Base-by-base conservation (phyloP, 2,329 filamentous ascomycete genomes). In the Sclerotinia sclerotiorum region DNA sequence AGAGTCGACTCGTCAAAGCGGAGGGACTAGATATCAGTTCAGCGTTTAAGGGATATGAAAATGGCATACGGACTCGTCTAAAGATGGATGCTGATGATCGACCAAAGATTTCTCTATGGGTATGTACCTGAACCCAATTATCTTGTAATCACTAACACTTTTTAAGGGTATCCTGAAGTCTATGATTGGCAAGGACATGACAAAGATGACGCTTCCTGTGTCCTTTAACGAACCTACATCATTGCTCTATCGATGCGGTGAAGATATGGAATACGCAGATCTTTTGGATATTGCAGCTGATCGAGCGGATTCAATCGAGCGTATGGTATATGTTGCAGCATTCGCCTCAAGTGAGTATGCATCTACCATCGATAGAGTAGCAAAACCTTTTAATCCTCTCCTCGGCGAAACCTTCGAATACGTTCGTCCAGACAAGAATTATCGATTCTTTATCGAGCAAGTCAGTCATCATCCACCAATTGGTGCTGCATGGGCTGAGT, bases 151-250 rank as follows among this genome's bases (percentile, higher is more conserved):
- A 61, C 72, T 81, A 71, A 79, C 66, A 55, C 21, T 58, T 39
- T 65, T 66, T 11, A 72, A 97, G 94, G 90, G 91, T 73, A 97
- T 99, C 74, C 82, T 99, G 72, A 99, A 98, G 82, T 98, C 94
- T 29, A 98, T 99, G 95, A 97, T 99, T 80, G 95, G 95, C 72
- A 98, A 99, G 79, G 95, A 99, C 77, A 98, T 99, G 95, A 98
- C 95, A 49, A 98, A 96, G 83, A 99, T 99, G 94, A 98, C 95
- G 0, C 82, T 99, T 27, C 95, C 95, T 0, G 95, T 99, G 2
- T 97, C 95, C 0, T 98, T 99, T 83, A 99, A 99, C 80, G 95
- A 99, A 79, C 95, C 95, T 0, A 99, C 95, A 0, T 98, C 95
- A 7, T 83, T 99, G 17, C 85, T 99, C 11, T 95, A 98, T 79